Percentiles rank a stretch among this genome's conserved stretches.
These are phyloP conservation scores for Coemansia sp. DNA, from an alignment of 192 early-diverging fungal species.

Conservation along the genomic window DNA sequence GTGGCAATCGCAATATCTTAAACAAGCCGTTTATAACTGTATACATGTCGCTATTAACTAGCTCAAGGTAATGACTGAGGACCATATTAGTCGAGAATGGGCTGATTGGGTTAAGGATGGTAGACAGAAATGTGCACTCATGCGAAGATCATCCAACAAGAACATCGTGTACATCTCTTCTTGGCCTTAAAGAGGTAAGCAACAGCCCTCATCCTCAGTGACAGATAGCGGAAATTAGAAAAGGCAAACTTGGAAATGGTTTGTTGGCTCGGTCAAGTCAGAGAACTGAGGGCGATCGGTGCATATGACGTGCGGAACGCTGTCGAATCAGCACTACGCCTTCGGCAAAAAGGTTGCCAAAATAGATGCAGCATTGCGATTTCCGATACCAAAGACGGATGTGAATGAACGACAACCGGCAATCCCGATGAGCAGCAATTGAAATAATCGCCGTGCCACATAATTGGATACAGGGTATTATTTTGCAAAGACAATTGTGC, in stretches of 20 bases:
- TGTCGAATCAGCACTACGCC: background rate
- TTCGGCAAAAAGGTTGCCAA: background rate
- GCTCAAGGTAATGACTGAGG: background rate
- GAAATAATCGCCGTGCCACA: background rate
- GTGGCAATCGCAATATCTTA: background rate
- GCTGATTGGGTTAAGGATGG: background rate
- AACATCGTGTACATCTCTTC: background rate
- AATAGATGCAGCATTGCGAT: background rate
- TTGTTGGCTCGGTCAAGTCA: conserved; percentile 8
- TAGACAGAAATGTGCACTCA: background rate
- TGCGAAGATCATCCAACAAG: background rate
- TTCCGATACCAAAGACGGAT: background rate
- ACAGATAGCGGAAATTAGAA: background rate
- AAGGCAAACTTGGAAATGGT: background rate
- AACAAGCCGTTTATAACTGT: background rate
- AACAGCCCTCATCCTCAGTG: background rate
- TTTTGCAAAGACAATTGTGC: background rate
- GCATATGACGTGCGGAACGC: background rate
- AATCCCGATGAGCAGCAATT: background rate
- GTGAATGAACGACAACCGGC: background rate
- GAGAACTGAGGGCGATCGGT: background rate
- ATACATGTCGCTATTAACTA: background rate
- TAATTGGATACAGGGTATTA: background rate
- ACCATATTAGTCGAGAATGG: background rate
- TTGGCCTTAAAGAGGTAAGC: background rate